Conservation (phyloP, 805 yeast genomes). For the Yamadazyma phyllophila region DNA sequence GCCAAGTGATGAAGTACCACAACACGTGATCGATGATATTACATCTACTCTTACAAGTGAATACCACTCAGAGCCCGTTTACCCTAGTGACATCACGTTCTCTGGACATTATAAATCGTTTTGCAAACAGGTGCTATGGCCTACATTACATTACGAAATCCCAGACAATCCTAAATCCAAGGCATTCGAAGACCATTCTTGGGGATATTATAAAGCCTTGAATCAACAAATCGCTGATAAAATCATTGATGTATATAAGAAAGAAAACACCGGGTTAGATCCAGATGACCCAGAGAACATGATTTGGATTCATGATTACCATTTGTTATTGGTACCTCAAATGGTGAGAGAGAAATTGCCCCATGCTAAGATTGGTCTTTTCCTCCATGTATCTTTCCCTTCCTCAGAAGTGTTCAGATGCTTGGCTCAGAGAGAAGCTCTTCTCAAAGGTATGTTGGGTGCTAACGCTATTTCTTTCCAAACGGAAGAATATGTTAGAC, state of each 20-base stretch:
- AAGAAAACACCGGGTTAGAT: slow-evolving; percentile 47
- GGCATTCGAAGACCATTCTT: slow-evolving; percentile 93
- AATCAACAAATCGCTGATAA: slow-evolving; percentile 80
- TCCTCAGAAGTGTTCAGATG: slow-evolving; percentile 94
- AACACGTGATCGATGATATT: slow-evolving; percentile 52
- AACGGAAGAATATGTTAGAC: slow-evolving; percentile 89
- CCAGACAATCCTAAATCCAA: slow-evolving; percentile 94
- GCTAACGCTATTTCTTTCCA: slow-evolving; percentile 89
- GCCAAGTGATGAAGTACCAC: slow-evolving; percentile 81
- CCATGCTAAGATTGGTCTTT: slow-evolving; percentile 84
- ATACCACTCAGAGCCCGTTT: slow-evolving; percentile 62
- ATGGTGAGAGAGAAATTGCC: slow-evolving; percentile 79
- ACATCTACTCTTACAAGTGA: slow-evolving; percentile 43
- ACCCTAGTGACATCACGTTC: slow-evolving; percentile 73
- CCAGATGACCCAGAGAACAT: slow-evolving; percentile 53
- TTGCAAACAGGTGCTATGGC: slow-evolving; percentile 96
- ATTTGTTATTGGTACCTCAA: slow-evolving; percentile 78
- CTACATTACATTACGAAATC: slow-evolving; percentile 87
- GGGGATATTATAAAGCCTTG: slow-evolving; percentile 76
- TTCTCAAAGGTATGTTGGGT: slow-evolving; percentile 82
- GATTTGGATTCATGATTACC: slow-evolving; percentile 95
- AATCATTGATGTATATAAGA: slow-evolving; percentile 56
- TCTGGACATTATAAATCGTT: slow-evolving; percentile 89
- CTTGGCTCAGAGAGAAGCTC: slow-evolving; percentile 76
- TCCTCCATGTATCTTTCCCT: slow-evolving; percentile 92